Base-by-base conservation (phyloP, 345 rosid genomes). In the Geranium rotundifolium region DNA sequence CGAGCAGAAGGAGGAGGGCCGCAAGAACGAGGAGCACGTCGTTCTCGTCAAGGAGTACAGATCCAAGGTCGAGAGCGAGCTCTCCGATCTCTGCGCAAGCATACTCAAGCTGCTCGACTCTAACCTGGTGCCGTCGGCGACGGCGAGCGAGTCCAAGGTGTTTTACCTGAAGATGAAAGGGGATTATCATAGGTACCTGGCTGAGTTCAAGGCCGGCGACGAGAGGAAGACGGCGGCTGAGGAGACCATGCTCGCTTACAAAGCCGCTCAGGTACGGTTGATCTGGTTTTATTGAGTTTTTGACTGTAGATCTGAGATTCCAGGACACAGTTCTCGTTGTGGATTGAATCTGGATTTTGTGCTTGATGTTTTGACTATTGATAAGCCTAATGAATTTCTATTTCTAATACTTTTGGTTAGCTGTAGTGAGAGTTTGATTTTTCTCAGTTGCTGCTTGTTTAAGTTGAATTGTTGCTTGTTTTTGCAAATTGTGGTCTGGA, bases 101-200 rank as follows among this genome's bases (percentile, higher is more conserved):
- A 90, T 90, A 81, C 78, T 90, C 67, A 86, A 84, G 79, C 76
- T 90, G 63, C 86, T 90, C 59, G 97, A 90, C 65, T 49, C 89
- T 1, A 57, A 82, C 56, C 86, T 90, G 27, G 75, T 90, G 39
- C 91, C 97, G 4, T 75, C 88, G 1, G 88, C 97, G 20, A 59
- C 86, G 14, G 18, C 84, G 0, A 90, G 93, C 1, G 95, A 90
- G 71, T 90, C 95, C 1, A 90, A 81, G 83, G 95, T 90, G 13
- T 90, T 90, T 64, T 91, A 88, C 67, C 72, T 88, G 37, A 91
- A 88, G 82, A 91, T 91, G 97, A 91, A 91, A 75, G 96, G 93
- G 4, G 93, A 91, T 65, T 91, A 88, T 59, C 95, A 88, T 59
- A 79, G 96, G 76, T 91, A 91, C 75, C 70, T 88, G 66, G 93